Evolutionary conservation across 257 asterid genomes (phyloP), one percentile per base, ranked within the genome.

Genomic region (Cruciata laevipes): DNA sequence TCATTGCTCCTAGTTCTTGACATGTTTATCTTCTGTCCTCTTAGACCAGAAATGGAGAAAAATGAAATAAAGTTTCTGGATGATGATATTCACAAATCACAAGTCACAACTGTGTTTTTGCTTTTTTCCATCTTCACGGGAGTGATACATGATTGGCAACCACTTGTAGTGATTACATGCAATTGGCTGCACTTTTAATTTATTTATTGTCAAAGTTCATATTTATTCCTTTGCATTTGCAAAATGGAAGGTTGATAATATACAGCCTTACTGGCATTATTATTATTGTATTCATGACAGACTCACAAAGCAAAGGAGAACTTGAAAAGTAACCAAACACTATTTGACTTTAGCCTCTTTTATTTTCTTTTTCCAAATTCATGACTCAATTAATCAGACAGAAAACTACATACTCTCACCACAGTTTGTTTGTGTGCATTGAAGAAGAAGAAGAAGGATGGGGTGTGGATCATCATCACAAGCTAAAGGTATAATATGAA

Each of bases 381-480:
- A 49, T 63, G 51, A 52, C 61, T 71, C 57, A 53, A 63, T 71
- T 55, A n/a, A 67, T 37, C 60, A 53, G 24, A 17, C 10, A 47
- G 35, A 66, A 52, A 52, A 25, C 49, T 4, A 35, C 24, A 31
- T 24, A 66, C 44, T 59, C 35, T 44, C 55, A 14, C 76, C 67
- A 58, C 71, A 57, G 21, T 51, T 11, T 66, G 58, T 17, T 67
- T 32, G 31, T 57, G 44, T 13, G 25, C 67, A 67, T 53, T 71
- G 70, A 27, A 47, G 38, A 42, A 11, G 17, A 40, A 40, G 49
- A 42, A 42, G 51, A 42, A 42, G 64, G 61, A 89, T 89, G 96
- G 96, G 96, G n/a, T 84, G 93, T 80, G 83, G 78, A 63, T 90
- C 89, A 77, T 87, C 95, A 56, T 82, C 95, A 17, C 89, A 84